Percentiles rank a stretch among this genome's conserved stretches.
phyloP scores from a whole-genome alignment of 1,284 basidiomycete genomes.

The Puccinia hordei region DNA sequence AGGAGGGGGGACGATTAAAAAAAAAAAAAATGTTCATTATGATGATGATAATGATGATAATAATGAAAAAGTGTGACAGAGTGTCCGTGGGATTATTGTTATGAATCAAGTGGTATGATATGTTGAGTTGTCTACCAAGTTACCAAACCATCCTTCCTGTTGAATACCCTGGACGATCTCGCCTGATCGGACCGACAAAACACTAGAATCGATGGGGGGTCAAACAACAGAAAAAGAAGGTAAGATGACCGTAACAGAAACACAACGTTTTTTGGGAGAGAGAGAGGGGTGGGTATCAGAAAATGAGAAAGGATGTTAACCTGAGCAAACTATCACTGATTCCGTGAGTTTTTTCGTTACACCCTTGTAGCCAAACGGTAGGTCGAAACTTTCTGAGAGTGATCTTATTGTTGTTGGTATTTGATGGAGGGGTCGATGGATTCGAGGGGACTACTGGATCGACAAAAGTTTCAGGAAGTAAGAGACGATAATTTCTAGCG shows the following conservation, averaged over 20 bases:
- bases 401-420: not conserved
- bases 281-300: too few relatives aligned
- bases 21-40: too few relatives aligned
- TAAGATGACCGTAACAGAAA: not conserved
- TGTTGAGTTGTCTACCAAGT: not conserved
- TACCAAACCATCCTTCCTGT: slow-evolving; percentile 52
- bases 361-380: slow-evolving; percentile 66
- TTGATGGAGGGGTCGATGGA: slow-evolving; percentile 62
- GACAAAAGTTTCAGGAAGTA: slow-evolving; percentile 6
- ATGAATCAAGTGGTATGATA: too few relatives aligned
- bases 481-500: slow-evolving; percentile 26
- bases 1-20: too few relatives aligned
- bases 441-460: slow-evolving; percentile 59
- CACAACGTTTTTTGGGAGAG: not conserved
- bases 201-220: slow-evolving; percentile 34
- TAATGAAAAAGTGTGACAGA: too few relatives aligned
- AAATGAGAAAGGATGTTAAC: not conserved
- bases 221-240: not conserved
- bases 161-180: slow-evolving; percentile 52
- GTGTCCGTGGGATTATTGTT: too few relatives aligned
- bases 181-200: slow-evolving; percentile 53
- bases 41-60: too few relatives aligned
- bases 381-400: slow-evolving; percentile 58
- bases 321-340: slow-evolving; percentile 67
- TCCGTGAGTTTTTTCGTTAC: slow-evolving; percentile 67